phyloP scores from a whole-genome alignment of 2,329 filamentous ascomycete genomes.

The Colletotrichum graminicola region DNA sequence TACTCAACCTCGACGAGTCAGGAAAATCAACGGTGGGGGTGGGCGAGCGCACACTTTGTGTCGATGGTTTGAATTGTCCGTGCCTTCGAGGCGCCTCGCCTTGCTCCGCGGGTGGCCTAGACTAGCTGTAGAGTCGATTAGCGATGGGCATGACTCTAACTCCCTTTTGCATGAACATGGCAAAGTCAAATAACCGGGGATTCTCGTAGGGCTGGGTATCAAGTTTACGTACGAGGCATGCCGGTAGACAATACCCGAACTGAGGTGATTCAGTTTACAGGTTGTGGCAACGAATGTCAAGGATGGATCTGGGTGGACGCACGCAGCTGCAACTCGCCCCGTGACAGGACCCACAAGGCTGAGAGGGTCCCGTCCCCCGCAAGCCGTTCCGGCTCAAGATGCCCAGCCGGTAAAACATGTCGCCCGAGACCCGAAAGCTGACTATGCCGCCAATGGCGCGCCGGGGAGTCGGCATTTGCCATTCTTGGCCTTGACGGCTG shows the following conservation, averaged over 20 bases:
- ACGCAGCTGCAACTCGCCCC: not conserved
- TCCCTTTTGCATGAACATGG: not conserved
- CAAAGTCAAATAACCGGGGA: not conserved
- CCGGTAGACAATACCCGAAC: too few relatives aligned
- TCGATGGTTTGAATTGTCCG: not conserved
- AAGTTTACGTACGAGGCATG: too few relatives aligned
- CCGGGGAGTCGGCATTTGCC: not conserved
- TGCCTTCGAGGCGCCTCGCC: not conserved
- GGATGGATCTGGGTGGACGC: not conserved
- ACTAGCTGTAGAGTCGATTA: too few relatives aligned
- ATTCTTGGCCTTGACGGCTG: not conserved
- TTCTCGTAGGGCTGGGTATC: not conserved
- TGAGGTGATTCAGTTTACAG: not conserved
- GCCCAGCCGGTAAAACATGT: conserved; percentile 34
- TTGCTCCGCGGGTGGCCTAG: not conserved
- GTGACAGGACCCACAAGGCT: conserved; percentile 39
- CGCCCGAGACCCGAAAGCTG: conserved; percentile 23
- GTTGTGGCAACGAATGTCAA: not conserved
- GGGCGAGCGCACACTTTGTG: not conserved
- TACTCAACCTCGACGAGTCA: not conserved
- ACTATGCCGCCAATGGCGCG: conserved; percentile 13
- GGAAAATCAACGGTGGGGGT: not conserved
- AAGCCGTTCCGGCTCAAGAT: conserved; percentile 19
- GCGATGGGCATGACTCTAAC: not conserved
- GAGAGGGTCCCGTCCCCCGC: conserved; percentile 5